Evolutionary conservation across 352 stramenopile genomes (phyloP), one percentile per base, ranked within the genome.

Genomic region (Halophytophthora polymorphica): DNA sequence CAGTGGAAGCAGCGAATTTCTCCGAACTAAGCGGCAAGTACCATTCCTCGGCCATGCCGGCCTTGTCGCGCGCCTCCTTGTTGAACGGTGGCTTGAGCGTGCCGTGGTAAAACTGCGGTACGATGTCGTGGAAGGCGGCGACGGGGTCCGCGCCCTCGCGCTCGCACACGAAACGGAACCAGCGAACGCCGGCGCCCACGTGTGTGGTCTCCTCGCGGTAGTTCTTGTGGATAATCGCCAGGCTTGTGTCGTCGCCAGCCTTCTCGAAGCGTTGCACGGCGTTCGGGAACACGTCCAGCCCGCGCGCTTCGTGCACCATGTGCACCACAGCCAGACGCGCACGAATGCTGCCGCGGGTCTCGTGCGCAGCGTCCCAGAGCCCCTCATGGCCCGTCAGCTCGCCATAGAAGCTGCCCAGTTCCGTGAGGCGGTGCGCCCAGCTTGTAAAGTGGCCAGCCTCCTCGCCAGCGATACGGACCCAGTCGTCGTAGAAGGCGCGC

Each of bases 71-170:
- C 23, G 71, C 71, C 6, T 71, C 53, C 25, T 71, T 74, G 51
- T 87, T 83, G 59, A 85, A 85, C 39, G 73, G 73, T 22, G 77
- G 71, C 44, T 83, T 83, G 37, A 88, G 47, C 12, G 19, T 55
- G 11, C 73, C 77, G 41, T 60, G 64, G 60, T 81, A 84, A 31
- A 81, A 78, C 49, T 71, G 46, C 36, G 56, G 60, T 28, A 86
- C 66, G 29, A 79, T 68, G 18, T 72, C 51, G 29, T 81, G 71
- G 49, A 88, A 88, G 15, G 56, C 74, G 29, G 43, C 38, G 33
- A 77, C 62, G 0, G 68, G 53, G 15, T 78, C 61, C 6, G 52
- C 21, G 12, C 55, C 61, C 29, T 80, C 52, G 3, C 53, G 59
- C 21, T 69, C 51, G 25, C 70, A 77, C 17, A 78, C 19, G 25